phyloP scores from a whole-genome alignment of 2,329 filamentous ascomycete genomes.

The Phymatotrichopsis omnivora region DNA sequence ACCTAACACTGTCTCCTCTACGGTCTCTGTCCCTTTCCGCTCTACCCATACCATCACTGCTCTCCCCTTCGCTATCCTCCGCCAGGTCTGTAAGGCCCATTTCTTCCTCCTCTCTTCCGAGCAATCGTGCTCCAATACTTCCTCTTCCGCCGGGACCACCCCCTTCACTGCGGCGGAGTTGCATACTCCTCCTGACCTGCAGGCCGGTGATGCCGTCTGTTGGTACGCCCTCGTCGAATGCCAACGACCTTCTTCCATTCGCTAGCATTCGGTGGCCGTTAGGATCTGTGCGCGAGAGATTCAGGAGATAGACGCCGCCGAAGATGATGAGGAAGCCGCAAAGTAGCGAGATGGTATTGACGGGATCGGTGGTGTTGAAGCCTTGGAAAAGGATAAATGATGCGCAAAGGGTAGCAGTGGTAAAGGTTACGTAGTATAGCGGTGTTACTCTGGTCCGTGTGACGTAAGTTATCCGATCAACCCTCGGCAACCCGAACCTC shows the following conservation, averaged over 20 bases:
- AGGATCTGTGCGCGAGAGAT: conserved; percentile 82
- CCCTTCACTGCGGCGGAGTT: conserved; percentile 61
- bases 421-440: conserved; percentile 67
- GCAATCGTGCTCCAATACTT: conserved; percentile 68
- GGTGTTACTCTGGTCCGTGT: conserved; percentile 64
- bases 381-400: conserved; percentile 62
- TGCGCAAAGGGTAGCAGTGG: conserved; percentile 56
- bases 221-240: conserved; percentile 66
- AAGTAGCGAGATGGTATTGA: conserved; percentile 63
- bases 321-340: conserved; percentile 63
- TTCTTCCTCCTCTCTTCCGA: conserved; percentile 68
- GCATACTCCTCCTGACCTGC: conserved; percentile 89
- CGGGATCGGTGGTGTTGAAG: conserved; percentile 59
- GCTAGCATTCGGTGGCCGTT: conserved; percentile 57
- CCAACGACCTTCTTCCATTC: conserved; percentile 38
- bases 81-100: conserved; percentile 69
- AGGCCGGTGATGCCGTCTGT: conserved; percentile 85
- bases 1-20: not conserved
- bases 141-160: conserved; percentile 52
- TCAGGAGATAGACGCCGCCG: conserved; percentile 59
- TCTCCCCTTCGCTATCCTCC: conserved; percentile 54
- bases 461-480: conserved; percentile 14
- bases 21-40: conserved; percentile 4
- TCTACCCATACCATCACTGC: conserved; percentile 24
- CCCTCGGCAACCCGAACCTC: not conserved